Base-by-base conservation (phyloP, 306 rosid genomes). In the Prunus persica region DNA sequence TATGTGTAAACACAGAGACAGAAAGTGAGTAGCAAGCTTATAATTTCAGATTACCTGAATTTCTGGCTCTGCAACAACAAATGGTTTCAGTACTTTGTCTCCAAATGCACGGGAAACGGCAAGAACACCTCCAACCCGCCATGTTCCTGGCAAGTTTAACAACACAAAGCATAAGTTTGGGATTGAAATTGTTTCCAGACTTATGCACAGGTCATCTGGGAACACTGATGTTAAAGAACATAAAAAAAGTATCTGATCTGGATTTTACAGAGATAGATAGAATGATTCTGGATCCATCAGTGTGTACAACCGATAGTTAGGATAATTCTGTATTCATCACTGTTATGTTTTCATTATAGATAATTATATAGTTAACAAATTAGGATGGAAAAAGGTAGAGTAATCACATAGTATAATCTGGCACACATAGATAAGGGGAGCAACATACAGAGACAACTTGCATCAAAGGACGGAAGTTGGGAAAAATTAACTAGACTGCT, bases 91-190 rank as follows among this genome's bases (percentile, higher is more conserved):
- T 81, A 90, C 84, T 78, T 85, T 93, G 76, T 93, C 97, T 69
- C 97, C 97, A 80, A 93, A 93, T 67, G 97, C 96, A 77, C 97
- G 97, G 61, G 97, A 93, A 55, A 93, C 96, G 20, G 97, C 97
- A 69, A 93, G 96, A 73, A 93, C 88, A 65, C 97, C 97, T n/a
- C 97, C 96, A 27, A 93, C 97, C 78, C 96, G 80, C 97, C 97
- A 93, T 16, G 97, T 93, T 82, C 97, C 97, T 93, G 83, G 46
- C 45, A 70, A 82, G 82, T 69, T 78, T 73, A 41, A 54, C 43
- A 80, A 54, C 24, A 67, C 54, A 68, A 45, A 65, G 22, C 11
- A 61, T 22, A 76, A 64, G 71, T 76, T 81, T 45, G 66, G 76
- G 28, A 57, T 22, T 16, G 45, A 75, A 61, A 45, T 11, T 74